These are phyloP conservation scores for Physcia stellaris DNA, from an alignment of 495 filamentous ascomycete species.

Conservation along the genomic window DNA sequence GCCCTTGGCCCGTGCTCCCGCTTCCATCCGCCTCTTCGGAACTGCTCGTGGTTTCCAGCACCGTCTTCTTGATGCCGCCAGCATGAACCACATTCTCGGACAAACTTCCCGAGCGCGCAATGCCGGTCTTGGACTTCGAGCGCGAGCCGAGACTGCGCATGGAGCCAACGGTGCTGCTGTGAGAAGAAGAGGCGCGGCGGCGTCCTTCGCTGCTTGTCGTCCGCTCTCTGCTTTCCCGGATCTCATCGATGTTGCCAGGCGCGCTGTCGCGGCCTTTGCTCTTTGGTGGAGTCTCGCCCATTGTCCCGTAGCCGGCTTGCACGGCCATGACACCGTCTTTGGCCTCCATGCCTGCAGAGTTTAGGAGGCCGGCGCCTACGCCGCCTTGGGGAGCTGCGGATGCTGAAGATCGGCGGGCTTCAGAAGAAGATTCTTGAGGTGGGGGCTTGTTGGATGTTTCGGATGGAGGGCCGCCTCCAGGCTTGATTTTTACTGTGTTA, in stretches of 20 bases:
- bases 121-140: slow-evolving; percentile 30
- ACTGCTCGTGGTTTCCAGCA: slow-evolving; percentile 58
- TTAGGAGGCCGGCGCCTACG: slow-evolving; percentile 37
- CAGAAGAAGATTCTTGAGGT: slow-evolving; percentile 1
- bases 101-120: slow-evolving; percentile 72
- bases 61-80: slow-evolving; percentile 70
- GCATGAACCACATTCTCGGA: slow-evolving; percentile 76
- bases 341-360: slow-evolving; percentile 36
- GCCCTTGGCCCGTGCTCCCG: neutral
- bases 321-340: slow-evolving; percentile 60
- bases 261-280: slow-evolving; percentile 8
- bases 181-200: neutral
- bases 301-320: slow-evolving; percentile 51
- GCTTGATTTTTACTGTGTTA: slow-evolving; percentile 84
- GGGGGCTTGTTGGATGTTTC: slow-evolving; percentile 8
- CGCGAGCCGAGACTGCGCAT: slow-evolving; percentile 18
- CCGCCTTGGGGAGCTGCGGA: slow-evolving; percentile 28
- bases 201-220: neutral
- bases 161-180: slow-evolving; percentile 27
- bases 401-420: slow-evolving; percentile 12
- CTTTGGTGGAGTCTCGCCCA: slow-evolving; percentile 20
- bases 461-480: slow-evolving; percentile 26
- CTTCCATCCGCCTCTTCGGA: slow-evolving; percentile 14
- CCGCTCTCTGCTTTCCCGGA: neutral
- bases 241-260: neutral